Percentiles rank a stretch among this genome's conserved stretches.
Conservation (phyloP, 768 basidiomycete species). For the Gloeophyllum trabeum region DNA sequence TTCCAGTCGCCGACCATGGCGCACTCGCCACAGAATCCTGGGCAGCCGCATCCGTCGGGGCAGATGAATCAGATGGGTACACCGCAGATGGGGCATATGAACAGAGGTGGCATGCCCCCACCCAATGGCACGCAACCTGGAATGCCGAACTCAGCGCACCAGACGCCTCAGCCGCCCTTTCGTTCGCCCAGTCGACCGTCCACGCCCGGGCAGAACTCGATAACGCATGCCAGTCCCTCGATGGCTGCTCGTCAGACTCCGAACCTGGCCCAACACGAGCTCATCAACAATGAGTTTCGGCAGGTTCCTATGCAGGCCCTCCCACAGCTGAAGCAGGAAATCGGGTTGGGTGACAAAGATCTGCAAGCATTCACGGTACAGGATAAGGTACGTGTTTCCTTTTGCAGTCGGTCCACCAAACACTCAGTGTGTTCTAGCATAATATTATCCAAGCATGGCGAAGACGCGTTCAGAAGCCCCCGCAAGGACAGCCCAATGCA, state of each 20-base stretch:
- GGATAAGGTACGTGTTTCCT: conserved; percentile 43
- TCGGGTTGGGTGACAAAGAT: conserved; percentile 37
- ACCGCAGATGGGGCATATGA: conserved; percentile 37
- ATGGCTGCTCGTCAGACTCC: conserved; percentile 36
- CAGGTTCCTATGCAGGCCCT: conserved; percentile 25
- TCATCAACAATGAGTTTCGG: conserved; percentile 33
- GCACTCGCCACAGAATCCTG: conserved; percentile 41
- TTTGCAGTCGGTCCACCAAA: conserved; percentile 6
- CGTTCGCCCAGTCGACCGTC: conserved; percentile 54
- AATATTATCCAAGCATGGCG: conserved; percentile 21
- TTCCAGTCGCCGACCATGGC: conserved; percentile 61
- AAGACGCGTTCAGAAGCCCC: conserved; percentile 8
- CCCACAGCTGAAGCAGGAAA: conserved; percentile 25
- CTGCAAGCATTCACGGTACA: conserved; percentile 24
- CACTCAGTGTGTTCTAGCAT: no score
- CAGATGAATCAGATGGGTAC: conserved; percentile 41
- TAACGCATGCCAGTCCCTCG: conserved; percentile 49
- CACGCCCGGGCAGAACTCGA: conserved; percentile 32
- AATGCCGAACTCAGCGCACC: conserved; percentile 18
- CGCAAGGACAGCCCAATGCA: conserved; percentile 18
- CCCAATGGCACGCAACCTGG: conserved; percentile 24
- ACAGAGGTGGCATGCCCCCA: conserved; percentile 35
- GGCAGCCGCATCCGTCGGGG: conserved; percentile 20
- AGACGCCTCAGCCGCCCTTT: conserved; percentile 30
- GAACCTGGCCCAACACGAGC: conserved; percentile 7